Evolutionary conservation across 148 eudicot genomes (phyloP).

Genomic region (Selenicereus undatus): DNA sequence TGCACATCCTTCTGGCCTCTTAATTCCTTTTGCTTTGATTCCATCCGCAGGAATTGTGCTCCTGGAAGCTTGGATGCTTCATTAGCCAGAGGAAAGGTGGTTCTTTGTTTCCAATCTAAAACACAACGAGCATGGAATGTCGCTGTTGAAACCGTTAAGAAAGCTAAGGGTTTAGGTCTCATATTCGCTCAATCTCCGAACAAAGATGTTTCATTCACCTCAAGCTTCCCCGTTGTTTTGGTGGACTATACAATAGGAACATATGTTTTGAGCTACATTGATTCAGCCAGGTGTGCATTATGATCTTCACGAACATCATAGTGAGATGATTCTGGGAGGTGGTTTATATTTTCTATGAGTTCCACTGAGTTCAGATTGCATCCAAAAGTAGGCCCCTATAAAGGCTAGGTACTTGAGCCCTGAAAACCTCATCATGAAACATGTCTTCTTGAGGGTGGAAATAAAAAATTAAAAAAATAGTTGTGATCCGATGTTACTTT

Average conservation of each 20-base stretch:
- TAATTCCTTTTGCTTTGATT: background rate
- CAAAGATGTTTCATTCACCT: conserved; percentile 8
- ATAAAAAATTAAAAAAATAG: no score
- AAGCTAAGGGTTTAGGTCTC: conserved; percentile 3
- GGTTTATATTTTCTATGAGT: no score
- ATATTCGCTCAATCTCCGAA: conserved; percentile 14
- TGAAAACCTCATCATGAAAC: no score
- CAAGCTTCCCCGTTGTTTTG: conserved; percentile 16
- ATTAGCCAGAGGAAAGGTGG: conserved; percentile 15
- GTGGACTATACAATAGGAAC: conserved; percentile 19
- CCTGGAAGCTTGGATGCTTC: conserved; percentile 12
- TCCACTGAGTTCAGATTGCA: no score
- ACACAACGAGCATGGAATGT: conserved; percentile 17
- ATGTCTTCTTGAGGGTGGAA: no score
- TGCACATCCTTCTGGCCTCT: background rate
- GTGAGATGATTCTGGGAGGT: no score
- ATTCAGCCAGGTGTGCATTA: background rate
- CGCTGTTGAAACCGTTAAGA: conserved; percentile 13
- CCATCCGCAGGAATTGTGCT: conserved; percentile 11
- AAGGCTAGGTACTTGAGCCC: no score
- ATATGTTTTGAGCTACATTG: conserved; percentile 14
- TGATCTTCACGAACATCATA: no score
- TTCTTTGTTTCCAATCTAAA: conserved; percentile 20
- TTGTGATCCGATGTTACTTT: no score
- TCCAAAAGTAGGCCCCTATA: no score